These are phyloP conservation scores for Pichia sp. DNA, from an alignment of 1,139 yeast species.

Conservation along the genomic window DNA sequence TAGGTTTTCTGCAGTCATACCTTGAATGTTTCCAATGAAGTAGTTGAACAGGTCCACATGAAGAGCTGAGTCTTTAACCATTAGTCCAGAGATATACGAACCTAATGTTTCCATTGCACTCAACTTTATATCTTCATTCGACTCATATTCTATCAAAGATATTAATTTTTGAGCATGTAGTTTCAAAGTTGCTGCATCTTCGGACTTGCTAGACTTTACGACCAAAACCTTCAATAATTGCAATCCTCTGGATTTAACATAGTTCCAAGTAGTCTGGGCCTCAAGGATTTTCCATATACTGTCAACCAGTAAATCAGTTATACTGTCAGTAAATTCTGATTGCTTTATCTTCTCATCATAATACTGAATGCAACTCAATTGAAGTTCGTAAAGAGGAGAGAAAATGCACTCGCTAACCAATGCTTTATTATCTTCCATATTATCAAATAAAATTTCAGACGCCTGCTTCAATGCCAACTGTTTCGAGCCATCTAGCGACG, in stretches of 20 bases:
- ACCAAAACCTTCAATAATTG: slow-evolving; percentile 35
- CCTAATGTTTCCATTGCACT: slow-evolving; percentile 51
- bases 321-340: background rate
- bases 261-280: slow-evolving; percentile 36
- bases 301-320: slow-evolving; percentile 9
- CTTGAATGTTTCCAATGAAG: slow-evolving; percentile 35
- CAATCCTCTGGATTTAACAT: slow-evolving; percentile 42
- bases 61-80: slow-evolving; percentile 8
- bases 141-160: slow-evolving; percentile 22
- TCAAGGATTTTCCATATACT: slow-evolving; percentile 32
- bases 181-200: background rate
- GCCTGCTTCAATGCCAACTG: slow-evolving; percentile 40
- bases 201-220: slow-evolving; percentile 4
- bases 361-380: slow-evolving; percentile 39
- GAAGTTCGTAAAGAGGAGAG: slow-evolving; percentile 49
- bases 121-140: slow-evolving; percentile 45
- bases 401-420: slow-evolving; percentile 34
- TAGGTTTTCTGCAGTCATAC: slow-evolving; percentile 39
- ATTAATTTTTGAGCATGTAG: slow-evolving; percentile 28
- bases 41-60: slow-evolving; percentile 19
- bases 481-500: slow-evolving; percentile 41
- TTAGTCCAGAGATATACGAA: slow-evolving; percentile 32
- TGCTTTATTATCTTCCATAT: slow-evolving; percentile 20
- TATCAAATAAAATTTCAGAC: slow-evolving; percentile 31
- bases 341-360: slow-evolving; percentile 17